Evolutionary conservation across 2,329 filamentous ascomycete genomes (phyloP).

Genomic region (Coniochaeta sp.): DNA sequence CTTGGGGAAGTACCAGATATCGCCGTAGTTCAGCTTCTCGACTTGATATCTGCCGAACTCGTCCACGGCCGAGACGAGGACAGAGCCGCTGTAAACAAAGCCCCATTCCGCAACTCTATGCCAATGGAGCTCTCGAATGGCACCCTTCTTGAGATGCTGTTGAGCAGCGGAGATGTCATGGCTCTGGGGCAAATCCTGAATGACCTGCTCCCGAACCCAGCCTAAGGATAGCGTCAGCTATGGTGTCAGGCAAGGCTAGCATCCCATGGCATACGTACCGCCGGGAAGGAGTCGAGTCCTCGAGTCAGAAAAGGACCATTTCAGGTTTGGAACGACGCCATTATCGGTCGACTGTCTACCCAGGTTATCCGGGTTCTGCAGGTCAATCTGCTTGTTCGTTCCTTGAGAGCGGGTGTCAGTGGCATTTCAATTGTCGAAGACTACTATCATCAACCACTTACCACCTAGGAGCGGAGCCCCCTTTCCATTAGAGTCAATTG

Average conservation of each 20-base stretch:
- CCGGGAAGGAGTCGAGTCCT: constrained; percentile 54
- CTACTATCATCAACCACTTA: constrained; percentile 4
- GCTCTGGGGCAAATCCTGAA: constrained; percentile 58
- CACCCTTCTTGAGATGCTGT: constrained; percentile 59
- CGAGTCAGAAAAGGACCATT: constrained; percentile 63
- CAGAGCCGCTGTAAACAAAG: constrained; percentile 49
- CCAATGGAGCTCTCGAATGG: constrained; percentile 60
- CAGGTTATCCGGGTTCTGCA: constrained; percentile 57
- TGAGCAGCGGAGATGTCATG: constrained; percentile 61
- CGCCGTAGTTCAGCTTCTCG: constrained; percentile 50
- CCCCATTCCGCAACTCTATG: constrained; percentile 63
- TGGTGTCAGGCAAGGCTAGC: background rate
- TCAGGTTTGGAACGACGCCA: constrained; percentile 58
- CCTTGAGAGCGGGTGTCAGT: constrained; percentile 28
- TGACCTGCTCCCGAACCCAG: constrained; percentile 59
- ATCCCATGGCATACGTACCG: constrained; percentile 14
- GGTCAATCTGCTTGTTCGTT: constrained; percentile 53
- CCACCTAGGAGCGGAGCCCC: constrained; percentile 51
- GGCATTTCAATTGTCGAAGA: background rate
- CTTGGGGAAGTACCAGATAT: constrained; percentile 64
- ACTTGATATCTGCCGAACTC: constrained; percentile 49
- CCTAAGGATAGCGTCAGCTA: constrained; percentile 17
- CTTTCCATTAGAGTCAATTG: constrained; percentile 48
- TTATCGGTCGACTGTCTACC: constrained; percentile 54
- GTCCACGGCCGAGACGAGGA: constrained; percentile 54